Percentiles rank a stretch among this genome's conserved stretches.
These are phyloP conservation scores for Jackrogersella multiformis DNA, from an alignment of 495 filamentous ascomycete genomes.

Conservation along the genomic window DNA sequence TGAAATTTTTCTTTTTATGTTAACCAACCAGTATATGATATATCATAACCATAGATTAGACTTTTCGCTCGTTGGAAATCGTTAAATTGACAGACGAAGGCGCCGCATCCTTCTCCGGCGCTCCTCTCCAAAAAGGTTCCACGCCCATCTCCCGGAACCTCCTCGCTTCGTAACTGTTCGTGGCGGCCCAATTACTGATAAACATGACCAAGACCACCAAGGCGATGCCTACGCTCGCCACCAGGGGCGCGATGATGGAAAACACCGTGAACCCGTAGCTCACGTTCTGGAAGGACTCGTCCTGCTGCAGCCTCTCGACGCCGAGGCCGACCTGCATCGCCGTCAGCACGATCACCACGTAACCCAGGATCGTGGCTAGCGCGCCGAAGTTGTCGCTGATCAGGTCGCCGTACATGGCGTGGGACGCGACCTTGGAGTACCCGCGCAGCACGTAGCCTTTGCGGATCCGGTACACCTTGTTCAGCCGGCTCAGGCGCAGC, in stretches of 20 bases:
- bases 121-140: slow-evolving; percentile 40
- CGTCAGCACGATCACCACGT: slow-evolving; percentile 62
- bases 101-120: background rate
- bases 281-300: slow-evolving; percentile 54
- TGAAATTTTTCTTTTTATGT: too few relatives aligned
- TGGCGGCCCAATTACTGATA: slow-evolving; percentile 41
- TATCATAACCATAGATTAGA: slow-evolving; percentile 5
- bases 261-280: slow-evolving; percentile 66
- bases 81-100: background rate
- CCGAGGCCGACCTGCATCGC: slow-evolving; percentile 69
- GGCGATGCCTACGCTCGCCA: slow-evolving; percentile 36
- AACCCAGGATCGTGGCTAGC: slow-evolving; percentile 57
- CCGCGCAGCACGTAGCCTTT: slow-evolving; percentile 44
- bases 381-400: slow-evolving; percentile 59
- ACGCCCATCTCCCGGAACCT: slow-evolving; percentile 43
- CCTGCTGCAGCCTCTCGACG: slow-evolving; percentile 50
- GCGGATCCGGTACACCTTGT: slow-evolving; percentile 45
- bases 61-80: slow-evolving; percentile 8
- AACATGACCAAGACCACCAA: slow-evolving; percentile 36
- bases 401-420: slow-evolving; percentile 45
- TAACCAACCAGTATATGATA: too few relatives aligned
- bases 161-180: slow-evolving; percentile 37
- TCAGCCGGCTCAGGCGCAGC: slow-evolving; percentile 54
- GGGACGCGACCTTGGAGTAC: slow-evolving; percentile 40
- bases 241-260: slow-evolving; percentile 50